Evolutionary conservation across 495 filamentous ascomycete species (phyloP), one percentile per base, ranked within the genome.

Genomic region (Penicillium pulvis): DNA sequence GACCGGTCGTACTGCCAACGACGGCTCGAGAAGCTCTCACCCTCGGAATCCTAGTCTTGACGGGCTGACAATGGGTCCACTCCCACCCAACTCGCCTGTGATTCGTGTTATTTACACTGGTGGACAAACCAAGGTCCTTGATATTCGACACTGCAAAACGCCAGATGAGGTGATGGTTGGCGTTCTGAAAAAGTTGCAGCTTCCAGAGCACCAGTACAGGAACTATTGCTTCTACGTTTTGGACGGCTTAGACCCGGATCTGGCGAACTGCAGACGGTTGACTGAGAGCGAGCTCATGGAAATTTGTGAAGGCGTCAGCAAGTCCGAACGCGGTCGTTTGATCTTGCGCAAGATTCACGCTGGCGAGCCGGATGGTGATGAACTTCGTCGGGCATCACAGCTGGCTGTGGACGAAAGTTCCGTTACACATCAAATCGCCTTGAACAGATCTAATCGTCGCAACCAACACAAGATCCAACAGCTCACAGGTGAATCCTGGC

Each of bases 101-200:
- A 94, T 97, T 58, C 84, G 91, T 42, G 90, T 98, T 39, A 97
- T 98, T 64, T 96, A 93, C 58, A 90, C 87, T 28, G 91, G 88
- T 44, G 89, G 91, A n/a, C 86, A 89, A 56, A 96, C 92, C 31
- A 92, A 93, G 70, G 92, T 96, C 7, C 83, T 98, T 54, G 90
- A 92, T 68, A 88, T 98, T 50, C 87, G 90, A 53, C 90, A 87
- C 60, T 97, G 91, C 80, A 91, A 87, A 65, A 95, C 89, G 2
- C 85, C 90, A 33, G 94, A 98, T 60, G 91, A 97, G 55, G 87
- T 99, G 52, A 90, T 97, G 72, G 79, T 90, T 26, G 86, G 86
- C 56, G 93, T 93, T 2, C 73, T 97, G 23, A 87, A 85, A 61
- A 98, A 98, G 67, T 87, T 96, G 14, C 79, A 80, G 52, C 79